Percentiles rank a stretch among this genome's conserved stretches.
Conservation (phyloP, 2,329 filamentous ascomycete genomes). For the Colletotrichum lentis region DNA sequence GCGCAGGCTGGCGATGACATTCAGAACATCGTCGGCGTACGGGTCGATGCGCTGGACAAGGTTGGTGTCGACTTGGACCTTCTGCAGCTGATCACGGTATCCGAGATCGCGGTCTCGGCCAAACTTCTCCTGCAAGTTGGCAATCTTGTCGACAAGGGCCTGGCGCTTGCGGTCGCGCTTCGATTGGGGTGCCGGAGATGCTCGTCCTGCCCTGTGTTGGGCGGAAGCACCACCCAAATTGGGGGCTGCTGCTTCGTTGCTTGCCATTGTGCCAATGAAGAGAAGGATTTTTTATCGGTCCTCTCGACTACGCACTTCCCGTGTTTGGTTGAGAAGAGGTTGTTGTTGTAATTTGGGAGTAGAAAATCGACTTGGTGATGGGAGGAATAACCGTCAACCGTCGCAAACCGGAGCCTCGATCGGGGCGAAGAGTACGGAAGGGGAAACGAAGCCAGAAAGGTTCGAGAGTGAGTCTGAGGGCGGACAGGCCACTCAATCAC, state of each 20-base stretch:
- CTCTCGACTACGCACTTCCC: neutral
- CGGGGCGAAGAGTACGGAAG: neutral
- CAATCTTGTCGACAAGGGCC: conserved; percentile 80
- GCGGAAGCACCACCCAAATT: conserved; percentile 41
- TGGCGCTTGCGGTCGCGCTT: conserved; percentile 93
- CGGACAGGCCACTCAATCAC: conserved; percentile 18
- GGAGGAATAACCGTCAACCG: conserved; percentile 16
- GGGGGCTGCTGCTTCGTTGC: conserved; percentile 49
- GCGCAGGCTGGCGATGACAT: conserved; percentile 72
- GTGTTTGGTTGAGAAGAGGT: neutral
- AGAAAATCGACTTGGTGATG: conserved; percentile 13
- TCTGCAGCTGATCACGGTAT: conserved; percentile 89
- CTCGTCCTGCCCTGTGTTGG: conserved; percentile 46
- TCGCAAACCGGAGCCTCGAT: conserved; percentile 28
- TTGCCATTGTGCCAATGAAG: conserved; percentile 47
- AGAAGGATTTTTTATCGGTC: conserved; percentile 15
- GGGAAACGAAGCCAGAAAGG: neutral
- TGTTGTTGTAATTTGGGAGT: conserved; percentile 5
- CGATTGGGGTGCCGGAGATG: conserved; percentile 61
- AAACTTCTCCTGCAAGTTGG: conserved; percentile 79
- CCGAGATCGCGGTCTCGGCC: conserved; percentile 81
- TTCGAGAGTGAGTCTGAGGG: neutral
- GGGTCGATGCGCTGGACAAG: conserved; percentile 86
- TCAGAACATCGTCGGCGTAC: conserved; percentile 76
- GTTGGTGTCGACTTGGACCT: conserved; percentile 89